Evolutionary conservation across 2,329 filamentous ascomycete genomes (phyloP).

Genomic region (Exophiala sp.): DNA sequence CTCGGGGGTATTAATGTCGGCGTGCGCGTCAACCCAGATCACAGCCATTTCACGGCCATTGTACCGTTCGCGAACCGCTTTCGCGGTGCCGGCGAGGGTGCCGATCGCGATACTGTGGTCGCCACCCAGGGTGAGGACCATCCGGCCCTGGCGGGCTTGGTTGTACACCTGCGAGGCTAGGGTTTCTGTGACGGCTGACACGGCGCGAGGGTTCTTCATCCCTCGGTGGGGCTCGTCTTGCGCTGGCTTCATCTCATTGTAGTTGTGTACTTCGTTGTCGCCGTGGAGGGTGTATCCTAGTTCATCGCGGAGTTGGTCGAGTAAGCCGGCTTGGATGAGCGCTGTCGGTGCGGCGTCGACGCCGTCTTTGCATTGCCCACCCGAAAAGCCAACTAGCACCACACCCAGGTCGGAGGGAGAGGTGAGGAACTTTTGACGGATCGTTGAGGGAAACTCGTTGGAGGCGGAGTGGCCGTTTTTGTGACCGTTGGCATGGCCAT

Average conservation of each 20-base stretch:
- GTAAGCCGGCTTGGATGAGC: constrained; percentile 80
- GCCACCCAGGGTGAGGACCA: constrained; percentile 88
- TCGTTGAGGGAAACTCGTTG: constrained; percentile 50
- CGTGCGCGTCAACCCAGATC: constrained; percentile 97
- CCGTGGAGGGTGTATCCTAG: constrained; percentile 84
- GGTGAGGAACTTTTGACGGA: constrained; percentile 69
- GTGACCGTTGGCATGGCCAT: constrained; percentile 9
- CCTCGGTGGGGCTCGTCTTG: constrained; percentile 52
- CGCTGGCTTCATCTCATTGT: constrained; percentile 56
- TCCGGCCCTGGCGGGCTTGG: constrained; percentile 73
- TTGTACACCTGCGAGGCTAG: constrained; percentile 81
- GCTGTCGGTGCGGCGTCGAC: constrained; percentile 87
- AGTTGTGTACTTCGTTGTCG: constrained; percentile 75
- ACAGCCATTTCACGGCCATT: constrained; percentile 74
- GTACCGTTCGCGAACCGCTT: constrained; percentile 76
- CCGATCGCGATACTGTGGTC: constrained; percentile 97
- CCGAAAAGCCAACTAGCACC: constrained; percentile 92
- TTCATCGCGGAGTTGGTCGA: constrained; percentile 74
- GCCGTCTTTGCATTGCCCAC: constrained; percentile 88
- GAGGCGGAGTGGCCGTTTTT: constrained; percentile 17
- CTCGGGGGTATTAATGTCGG: constrained; percentile 96
- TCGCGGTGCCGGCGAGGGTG: constrained; percentile 79
- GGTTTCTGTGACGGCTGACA: constrained; percentile 74
- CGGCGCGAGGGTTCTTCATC: constrained; percentile 90
- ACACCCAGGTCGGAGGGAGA: constrained; percentile 76